Evolutionary conservation across 257 asterid genomes (phyloP).

Genomic region (Solanum acaule): DNA sequence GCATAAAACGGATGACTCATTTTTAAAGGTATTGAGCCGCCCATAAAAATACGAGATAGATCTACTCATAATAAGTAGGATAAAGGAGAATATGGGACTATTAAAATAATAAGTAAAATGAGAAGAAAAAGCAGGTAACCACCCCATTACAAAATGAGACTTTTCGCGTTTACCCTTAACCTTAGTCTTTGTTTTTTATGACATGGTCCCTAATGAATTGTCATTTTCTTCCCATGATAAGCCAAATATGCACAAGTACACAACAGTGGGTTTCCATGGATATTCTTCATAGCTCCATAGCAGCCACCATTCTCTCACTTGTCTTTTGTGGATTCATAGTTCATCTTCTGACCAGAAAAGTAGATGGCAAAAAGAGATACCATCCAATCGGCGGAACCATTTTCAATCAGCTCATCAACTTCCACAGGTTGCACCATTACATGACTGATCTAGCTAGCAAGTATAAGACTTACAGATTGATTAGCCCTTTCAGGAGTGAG

Average conservation of each 20-base stretch:
- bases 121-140: too few species aligned
- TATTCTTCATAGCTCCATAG: neutral
- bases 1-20: too few species aligned
- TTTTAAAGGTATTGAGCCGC: too few species aligned
- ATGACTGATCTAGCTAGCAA: conserved; percentile 53
- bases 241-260: neutral
- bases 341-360: conserved; percentile 7
- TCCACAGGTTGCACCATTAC: conserved; percentile 54
- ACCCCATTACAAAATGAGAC: too few species aligned
- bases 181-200: neutral
- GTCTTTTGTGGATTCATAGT: conserved; percentile 5
- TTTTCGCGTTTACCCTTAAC: too few species aligned
- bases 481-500: conserved; percentile 42
- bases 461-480: conserved; percentile 47
- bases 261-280: neutral
- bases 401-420: conserved; percentile 44
- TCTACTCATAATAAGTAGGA: too few species aligned
- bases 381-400: conserved; percentile 64
- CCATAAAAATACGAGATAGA: too few species aligned
- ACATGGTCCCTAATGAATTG: neutral
- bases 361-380: conserved; percentile 24
- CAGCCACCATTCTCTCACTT: conserved; percentile 9
- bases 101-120: too few species aligned
- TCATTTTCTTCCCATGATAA: neutral
- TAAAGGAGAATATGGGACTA: too few species aligned